These are phyloP conservation scores for Tremella yokohamensis DNA, from an alignment of 768 basidiomycete species.

Conservation along the genomic window DNA sequence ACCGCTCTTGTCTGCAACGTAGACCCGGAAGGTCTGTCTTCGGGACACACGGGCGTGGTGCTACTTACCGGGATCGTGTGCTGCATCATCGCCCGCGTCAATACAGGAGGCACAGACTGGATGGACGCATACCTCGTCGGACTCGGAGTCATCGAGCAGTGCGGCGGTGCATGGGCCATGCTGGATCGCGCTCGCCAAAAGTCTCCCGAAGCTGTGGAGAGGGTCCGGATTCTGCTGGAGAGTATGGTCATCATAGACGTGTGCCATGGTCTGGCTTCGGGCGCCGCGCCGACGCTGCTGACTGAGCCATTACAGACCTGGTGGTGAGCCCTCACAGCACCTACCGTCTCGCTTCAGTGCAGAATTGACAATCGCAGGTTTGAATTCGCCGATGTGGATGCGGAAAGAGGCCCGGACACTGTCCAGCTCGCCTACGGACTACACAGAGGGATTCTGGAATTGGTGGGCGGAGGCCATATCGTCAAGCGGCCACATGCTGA, in stretches of 20 bases:
- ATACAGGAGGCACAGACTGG: constrained; percentile 10
- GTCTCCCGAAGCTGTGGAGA: constrained; percentile 1
- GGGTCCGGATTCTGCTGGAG: constrained; percentile 13
- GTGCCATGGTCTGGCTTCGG: constrained; percentile 17
- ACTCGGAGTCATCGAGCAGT: constrained; percentile 8
- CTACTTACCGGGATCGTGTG: constrained; percentile 12
- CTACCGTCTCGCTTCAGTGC: not conserved
- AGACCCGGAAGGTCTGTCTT: not conserved
- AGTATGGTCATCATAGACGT: constrained; percentile 16
- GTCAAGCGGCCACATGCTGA: too few species aligned
- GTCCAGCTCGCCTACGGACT: constrained; percentile 17
- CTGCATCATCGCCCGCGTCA: constrained; percentile 14
- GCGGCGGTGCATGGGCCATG: constrained; percentile 16
- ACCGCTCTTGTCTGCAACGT: constrained; percentile 7
- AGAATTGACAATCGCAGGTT: constrained; percentile 7
- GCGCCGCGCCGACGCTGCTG: constrained; percentile 12
- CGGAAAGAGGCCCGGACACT: constrained; percentile 3
- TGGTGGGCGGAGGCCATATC: constrained; percentile 12
- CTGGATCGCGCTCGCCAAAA: constrained; percentile 5
- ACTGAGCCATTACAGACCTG: constrained; percentile 19
- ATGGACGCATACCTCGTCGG: constrained; percentile 12
- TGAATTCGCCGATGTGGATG: constrained; percentile 10
- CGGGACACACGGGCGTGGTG: not conserved
- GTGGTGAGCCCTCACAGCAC: constrained; percentile 16
- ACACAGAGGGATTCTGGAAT: constrained; percentile 20